These are phyloP conservation scores for Rosellinia necatrix DNA, from an alignment of 2,329 filamentous ascomycete genomes.

Conservation along the genomic window DNA sequence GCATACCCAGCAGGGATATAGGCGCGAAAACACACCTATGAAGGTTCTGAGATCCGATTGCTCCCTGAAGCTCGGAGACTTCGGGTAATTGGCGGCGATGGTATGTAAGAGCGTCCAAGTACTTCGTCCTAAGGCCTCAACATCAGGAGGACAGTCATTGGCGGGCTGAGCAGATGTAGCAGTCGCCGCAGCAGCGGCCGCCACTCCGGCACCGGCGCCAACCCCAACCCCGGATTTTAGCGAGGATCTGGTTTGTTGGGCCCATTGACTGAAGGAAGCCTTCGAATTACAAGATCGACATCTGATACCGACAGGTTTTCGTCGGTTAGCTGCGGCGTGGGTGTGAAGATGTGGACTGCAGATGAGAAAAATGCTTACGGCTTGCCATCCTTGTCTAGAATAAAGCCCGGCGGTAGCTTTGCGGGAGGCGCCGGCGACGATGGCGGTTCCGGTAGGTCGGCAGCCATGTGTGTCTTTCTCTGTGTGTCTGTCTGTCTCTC, in stretches of 20 bases:
- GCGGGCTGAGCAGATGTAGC: slow-evolving; percentile 41
- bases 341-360: background rate
- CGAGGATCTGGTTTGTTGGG: slow-evolving; percentile 55
- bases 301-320: slow-evolving; percentile 45
- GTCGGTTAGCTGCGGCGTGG: slow-evolving; percentile 1
- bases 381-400: slow-evolving; percentile 81
- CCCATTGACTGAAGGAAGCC: slow-evolving; percentile 64
- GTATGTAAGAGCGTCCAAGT: slow-evolving; percentile 95
- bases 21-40: slow-evolving; percentile 76
- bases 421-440: slow-evolving; percentile 44
- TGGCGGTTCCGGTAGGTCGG: slow-evolving; percentile 43
- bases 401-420: slow-evolving; percentile 70
- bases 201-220: slow-evolving; percentile 40
- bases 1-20: slow-evolving; percentile 97
- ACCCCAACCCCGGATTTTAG: slow-evolving; percentile 44
- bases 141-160: slow-evolving; percentile 84
- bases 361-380: slow-evolving; percentile 61
- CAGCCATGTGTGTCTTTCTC: too few species aligned
- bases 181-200: slow-evolving; percentile 41
- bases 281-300: slow-evolving; percentile 74
- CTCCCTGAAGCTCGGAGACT: slow-evolving; percentile 66
- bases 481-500: too few species aligned
- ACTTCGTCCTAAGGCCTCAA: slow-evolving; percentile 81
- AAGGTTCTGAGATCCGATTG: slow-evolving; percentile 80
- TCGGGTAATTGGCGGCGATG: slow-evolving; percentile 85